Base-by-base conservation (phyloP, 2,329 filamentous ascomycete genomes). In the Zopfia rhizophila region DNA sequence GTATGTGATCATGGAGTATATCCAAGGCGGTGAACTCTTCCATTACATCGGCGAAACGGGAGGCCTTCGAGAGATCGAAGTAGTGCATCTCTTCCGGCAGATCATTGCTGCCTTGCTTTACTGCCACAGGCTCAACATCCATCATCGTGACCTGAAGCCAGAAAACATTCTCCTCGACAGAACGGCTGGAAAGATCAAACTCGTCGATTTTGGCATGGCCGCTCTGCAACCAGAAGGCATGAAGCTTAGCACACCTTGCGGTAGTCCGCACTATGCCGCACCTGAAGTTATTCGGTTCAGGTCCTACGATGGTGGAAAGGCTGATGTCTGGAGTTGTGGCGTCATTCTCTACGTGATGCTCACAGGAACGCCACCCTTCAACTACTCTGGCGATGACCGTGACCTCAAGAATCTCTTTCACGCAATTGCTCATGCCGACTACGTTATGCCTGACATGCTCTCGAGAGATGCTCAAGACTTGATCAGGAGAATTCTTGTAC, bases 121-220 rank as follows among this genome's bases (percentile, higher is more conserved):
- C 73, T 96, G 92, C 59, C 94, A 99, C 72, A 86, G 89, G 3
- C 90, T 96, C 75, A 91, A 93, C 59, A 96, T 99, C 53, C 96
- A 92, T 68, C 94, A 99, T 68, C 89, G 94, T 17, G 94, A 99
- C 61, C 79, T 99, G 40, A 99, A 99, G 73, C 94, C 92, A 0
- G 94, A 99, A 73, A 99, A 99, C 62, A 97, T 99, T 32, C 79
- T 99, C 13, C 80, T 99, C 38, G 91, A 91, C 45, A 78, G 78
- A 3, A 78, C 87, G 5, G 74, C 69, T 33, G 82, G 87, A 40
- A 85, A 89, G 46, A 86, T 97, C 70, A 99, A 97, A 74, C 86
- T 99, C 60, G 93, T 93, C 38, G 94, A 99, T 70, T 99, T 99
- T 70, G 93, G 94, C 29, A 97, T 99, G 92, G 94, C 94, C 31